A percentile compares a stretch with the other conserved stretches of the same genome.
Conservation (phyloP, 352 stramenopile species). For the Elongisporangium anandrum region DNA sequence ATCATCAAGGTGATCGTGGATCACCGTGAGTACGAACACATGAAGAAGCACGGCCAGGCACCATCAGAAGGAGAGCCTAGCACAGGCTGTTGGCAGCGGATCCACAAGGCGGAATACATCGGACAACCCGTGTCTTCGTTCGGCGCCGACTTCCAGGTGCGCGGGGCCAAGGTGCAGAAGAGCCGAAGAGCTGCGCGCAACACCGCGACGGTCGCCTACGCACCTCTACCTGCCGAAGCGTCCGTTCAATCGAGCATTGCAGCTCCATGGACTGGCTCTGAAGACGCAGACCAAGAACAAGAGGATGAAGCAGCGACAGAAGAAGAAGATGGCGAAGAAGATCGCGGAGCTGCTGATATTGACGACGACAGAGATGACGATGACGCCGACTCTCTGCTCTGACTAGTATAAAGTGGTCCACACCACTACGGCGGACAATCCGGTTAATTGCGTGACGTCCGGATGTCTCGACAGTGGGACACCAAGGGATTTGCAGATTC, state of each 20-base stretch:
- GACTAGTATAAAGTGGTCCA: not conserved
- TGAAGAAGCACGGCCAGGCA: constrained; percentile 23
- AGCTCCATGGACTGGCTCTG: constrained; percentile 1
- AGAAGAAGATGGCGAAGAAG: constrained; percentile 2
- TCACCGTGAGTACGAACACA: constrained; percentile 58
- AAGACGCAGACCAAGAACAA: constrained; percentile 1
- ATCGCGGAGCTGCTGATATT: not conserved
- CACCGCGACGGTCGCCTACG: not conserved
- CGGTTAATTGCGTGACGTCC: not conserved
- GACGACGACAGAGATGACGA: not conserved
- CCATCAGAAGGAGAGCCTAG: constrained; percentile 29
- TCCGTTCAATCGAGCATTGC: constrained; percentile 5
- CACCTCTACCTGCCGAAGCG: constrained; percentile 1
- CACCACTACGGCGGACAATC: not conserved
- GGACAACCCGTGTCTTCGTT: constrained; percentile 63
- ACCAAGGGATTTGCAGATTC: not conserved
- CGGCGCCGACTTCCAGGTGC: constrained; percentile 66
- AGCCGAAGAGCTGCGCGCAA: constrained; percentile 6
- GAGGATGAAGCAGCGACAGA: constrained; percentile 1
- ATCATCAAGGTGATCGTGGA: constrained; percentile 91
- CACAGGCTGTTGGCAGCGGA: constrained; percentile 59
- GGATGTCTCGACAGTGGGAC: not conserved
- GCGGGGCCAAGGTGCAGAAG: constrained; percentile 42
- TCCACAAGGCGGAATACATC: constrained; percentile 60
- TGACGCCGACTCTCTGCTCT: not conserved